Percentiles rank a stretch among this genome's conserved stretches.
These are phyloP conservation scores for Eucalyptus viminalis DNA, from an alignment of 345 rosid genomes.

Conservation along the genomic window DNA sequence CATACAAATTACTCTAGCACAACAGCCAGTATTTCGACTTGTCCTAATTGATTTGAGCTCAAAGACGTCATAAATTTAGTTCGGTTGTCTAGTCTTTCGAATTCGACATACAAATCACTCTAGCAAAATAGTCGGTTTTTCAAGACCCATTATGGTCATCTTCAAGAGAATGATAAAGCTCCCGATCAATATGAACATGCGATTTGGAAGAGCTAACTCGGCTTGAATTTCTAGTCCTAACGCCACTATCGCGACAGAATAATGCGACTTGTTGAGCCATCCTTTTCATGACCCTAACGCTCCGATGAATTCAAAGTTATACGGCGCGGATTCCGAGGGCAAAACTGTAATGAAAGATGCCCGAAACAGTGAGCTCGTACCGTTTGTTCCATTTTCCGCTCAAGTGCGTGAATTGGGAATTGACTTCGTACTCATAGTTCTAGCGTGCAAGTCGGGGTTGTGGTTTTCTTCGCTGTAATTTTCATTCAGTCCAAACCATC, in stretches of 20 bases:
- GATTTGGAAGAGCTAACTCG: not conserved
- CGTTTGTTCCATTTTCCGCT: not conserved
- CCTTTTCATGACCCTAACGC: not conserved
- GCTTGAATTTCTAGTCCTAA: too few species aligned
- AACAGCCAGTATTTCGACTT: fast-evolving
- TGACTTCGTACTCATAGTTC: not conserved
- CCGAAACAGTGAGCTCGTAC: not conserved
- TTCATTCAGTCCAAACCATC: not conserved
- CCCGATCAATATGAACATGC: too few species aligned
- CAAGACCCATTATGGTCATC: not conserved
- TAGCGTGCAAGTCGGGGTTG: not conserved
- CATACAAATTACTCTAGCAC: not conserved
- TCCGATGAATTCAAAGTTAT: not conserved
- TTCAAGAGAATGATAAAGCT: not conserved
- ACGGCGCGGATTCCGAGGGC: not conserved
- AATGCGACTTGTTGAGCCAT: not conserved
- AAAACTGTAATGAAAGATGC: not conserved
- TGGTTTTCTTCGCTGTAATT: not conserved
- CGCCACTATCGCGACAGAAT: not conserved
- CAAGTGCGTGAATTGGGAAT: not conserved
- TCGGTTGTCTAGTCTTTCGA: not conserved
- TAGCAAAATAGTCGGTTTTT: not conserved
- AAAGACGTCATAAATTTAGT: not conserved
- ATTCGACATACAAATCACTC: not conserved
- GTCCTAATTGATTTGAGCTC: fast-evolving